Evolutionary conservation across 2,329 filamentous ascomycete genomes (phyloP).

Genomic region (Fusarium piperis): DNA sequence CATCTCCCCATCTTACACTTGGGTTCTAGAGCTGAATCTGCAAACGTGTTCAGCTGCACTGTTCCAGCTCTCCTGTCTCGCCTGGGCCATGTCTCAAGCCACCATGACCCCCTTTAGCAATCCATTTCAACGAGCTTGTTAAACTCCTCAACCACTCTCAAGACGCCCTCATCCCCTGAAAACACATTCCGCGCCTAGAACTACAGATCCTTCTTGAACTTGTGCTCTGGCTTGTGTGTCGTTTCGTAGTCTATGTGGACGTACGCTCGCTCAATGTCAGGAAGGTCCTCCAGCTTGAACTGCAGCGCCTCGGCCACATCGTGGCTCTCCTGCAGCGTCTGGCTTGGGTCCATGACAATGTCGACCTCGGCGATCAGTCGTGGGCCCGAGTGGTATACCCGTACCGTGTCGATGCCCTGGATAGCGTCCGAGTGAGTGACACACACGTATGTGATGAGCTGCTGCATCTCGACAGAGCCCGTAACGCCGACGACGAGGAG

Average conservation of each 20-base stretch:
- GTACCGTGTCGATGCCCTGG: slow-evolving; percentile 90
- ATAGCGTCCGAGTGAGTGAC: slow-evolving; percentile 89
- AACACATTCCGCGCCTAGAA: slow-evolving; percentile 12
- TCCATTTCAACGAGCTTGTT: not conserved
- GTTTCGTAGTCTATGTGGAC: slow-evolving; percentile 99
- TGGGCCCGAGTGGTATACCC: slow-evolving; percentile 90
- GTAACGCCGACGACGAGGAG: slow-evolving; percentile 89
- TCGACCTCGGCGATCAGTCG: slow-evolving; percentile 95
- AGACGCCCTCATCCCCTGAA: slow-evolving; percentile 9
- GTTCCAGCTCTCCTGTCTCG: slow-evolving; percentile 21
- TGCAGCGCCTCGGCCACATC: slow-evolving; percentile 95
- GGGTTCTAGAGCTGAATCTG: slow-evolving; percentile 6
- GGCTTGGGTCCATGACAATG: slow-evolving; percentile 86
- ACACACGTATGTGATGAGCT: slow-evolving; percentile 91
- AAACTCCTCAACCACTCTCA: slow-evolving; percentile 8
- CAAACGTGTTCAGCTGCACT: slow-evolving; percentile 1
- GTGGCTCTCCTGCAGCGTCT: slow-evolving; percentile 81
- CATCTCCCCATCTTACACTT: not conserved
- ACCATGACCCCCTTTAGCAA: not conserved
- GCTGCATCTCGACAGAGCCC: slow-evolving; percentile 84
- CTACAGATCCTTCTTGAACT: slow-evolving; percentile 69
- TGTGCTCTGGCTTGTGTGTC: slow-evolving; percentile 89
- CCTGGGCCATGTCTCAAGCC: not conserved
- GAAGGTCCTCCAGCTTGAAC: slow-evolving; percentile 90
- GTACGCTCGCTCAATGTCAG: slow-evolving; percentile 92